Base-by-base conservation (phyloP, 1,284 basidiomycete species). In the Trametes pubescens region DNA sequence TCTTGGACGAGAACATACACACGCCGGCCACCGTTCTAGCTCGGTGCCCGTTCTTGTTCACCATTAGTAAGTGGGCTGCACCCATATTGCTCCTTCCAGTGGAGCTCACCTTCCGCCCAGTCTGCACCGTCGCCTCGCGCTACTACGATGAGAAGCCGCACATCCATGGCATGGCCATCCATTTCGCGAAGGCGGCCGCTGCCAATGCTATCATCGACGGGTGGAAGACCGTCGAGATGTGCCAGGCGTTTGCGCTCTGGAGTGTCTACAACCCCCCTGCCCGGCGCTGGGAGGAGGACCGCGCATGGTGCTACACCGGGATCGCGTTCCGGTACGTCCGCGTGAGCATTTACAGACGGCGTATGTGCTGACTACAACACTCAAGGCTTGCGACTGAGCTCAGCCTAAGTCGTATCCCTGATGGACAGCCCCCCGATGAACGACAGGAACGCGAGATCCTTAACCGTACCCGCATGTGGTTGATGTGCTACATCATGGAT, bases 401-500 rank as follows among this genome's bases (percentile, higher is more conserved):
- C 44, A 80, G 81, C 62, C 69, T 84, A 46, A 79, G 82, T 66
- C 73, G 78, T 51, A 78, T 79, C 38, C 74, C 76, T 9, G 71
- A 72, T 0, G 71, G 72, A 2, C 75, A 71, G n/a, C 74, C 80
- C 24, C 55, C 62, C 1, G 75, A 77, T 53, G 79, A 80, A 62
- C 71, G 74, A 18, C 72, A 75, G 44, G 79, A 81, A 72, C 77
- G 82, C 24, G 82, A 84, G 70, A 75, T 79, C 40, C 73, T 82
- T 51, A 84, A 84, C 68, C 74, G 81, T 7, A 78, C 79, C 26
- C 76, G 82, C 46, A 82, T 80, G 29, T 84, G 82, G 81, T 74
- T 82, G 68, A 75, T 81, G 67, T 83, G 81, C 73, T 82, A 79
- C 70, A 77, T 78, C 58, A 71, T 83, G 64, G 82, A 84, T 67